A percentile compares a stretch with the other conserved stretches of the same genome.
phyloP scores from a whole-genome alignment of 257 asterid species.

The Phtheirospermum japonicum region DNA sequence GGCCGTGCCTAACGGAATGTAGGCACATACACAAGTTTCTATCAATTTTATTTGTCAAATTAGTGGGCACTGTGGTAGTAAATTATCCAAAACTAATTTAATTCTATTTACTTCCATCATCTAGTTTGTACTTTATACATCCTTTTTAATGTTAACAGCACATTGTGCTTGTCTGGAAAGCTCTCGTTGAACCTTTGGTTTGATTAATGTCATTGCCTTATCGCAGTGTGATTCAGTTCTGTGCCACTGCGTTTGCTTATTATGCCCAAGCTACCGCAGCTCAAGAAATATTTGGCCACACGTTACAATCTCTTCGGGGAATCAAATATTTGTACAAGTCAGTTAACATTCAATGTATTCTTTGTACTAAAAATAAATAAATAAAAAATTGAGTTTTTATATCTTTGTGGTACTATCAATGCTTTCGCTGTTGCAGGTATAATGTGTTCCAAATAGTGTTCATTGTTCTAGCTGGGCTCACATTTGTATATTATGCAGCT shows the following conservation, averaged over 20 bases:
- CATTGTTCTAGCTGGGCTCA: slow-evolving; percentile 79
- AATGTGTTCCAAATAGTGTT: slow-evolving; percentile 85
- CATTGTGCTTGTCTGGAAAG: slow-evolving; percentile 1
- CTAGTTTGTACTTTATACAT: background rate
- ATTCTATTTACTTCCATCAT: background rate
- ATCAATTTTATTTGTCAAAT: background rate
- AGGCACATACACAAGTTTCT: too few relatives aligned
- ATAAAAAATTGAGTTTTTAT: background rate
- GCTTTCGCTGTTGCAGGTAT: slow-evolving; percentile 53
- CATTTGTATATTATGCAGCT: slow-evolving; percentile 77
- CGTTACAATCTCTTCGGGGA: slow-evolving; percentile 88
- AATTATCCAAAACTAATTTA: background rate
- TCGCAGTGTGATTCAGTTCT: slow-evolving; percentile 91
- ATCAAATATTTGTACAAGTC: slow-evolving; percentile 88
- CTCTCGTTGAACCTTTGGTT: slow-evolving; percentile 1
- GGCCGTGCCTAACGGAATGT: too few relatives aligned
- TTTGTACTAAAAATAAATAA: background rate
- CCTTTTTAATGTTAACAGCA: background rate
- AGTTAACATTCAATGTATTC: slow-evolving; percentile 32
- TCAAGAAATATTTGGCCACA: slow-evolving; percentile 95
- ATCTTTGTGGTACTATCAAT: slow-evolving; percentile 19
- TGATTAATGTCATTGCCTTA: slow-evolving; percentile 17
- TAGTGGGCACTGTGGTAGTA: background rate
- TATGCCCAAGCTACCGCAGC: slow-evolving; percentile 97
- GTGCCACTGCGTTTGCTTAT: slow-evolving; percentile 88